These are phyloP conservation scores for Microbotryomycetes sp. DNA, from an alignment of 1,284 basidiomycete species.

Conservation along the genomic window DNA sequence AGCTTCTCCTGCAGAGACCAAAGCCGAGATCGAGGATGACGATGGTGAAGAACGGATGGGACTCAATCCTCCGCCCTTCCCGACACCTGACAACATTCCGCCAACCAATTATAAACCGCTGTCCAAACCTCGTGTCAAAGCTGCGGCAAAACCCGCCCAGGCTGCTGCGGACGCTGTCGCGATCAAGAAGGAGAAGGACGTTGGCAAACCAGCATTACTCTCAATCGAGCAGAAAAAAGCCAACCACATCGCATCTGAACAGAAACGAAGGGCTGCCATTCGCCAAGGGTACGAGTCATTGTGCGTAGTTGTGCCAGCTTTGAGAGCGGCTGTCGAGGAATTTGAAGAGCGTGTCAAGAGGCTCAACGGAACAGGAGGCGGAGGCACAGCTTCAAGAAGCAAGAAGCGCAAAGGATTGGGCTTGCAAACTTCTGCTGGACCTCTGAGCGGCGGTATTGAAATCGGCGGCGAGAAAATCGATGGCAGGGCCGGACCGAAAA, in stretches of 20 bases:
- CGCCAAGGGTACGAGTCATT: slow-evolving; percentile 79
- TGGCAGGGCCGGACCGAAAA: slow-evolving; percentile 71
- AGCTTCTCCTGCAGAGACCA: not conserved
- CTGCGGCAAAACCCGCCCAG: not conserved
- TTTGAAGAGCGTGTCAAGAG: slow-evolving; percentile 47
- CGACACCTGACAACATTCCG: not conserved
- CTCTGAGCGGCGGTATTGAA: slow-evolving; percentile 36
- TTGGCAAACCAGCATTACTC: slow-evolving; percentile 47
- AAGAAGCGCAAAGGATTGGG: not conserved
- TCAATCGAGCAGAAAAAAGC: slow-evolving; percentile 80
- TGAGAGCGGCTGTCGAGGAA: slow-evolving; percentile 60
- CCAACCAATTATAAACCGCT: not conserved
- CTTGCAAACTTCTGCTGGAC: slow-evolving; percentile 18
- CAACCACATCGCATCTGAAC: slow-evolving; percentile 90
- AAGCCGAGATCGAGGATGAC: not conserved
- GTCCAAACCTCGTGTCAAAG: not conserved
- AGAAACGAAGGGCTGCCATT: slow-evolving; percentile 81
- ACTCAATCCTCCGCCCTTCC: not conserved
- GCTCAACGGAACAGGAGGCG: slow-evolving; percentile 49
- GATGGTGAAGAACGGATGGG: not conserved
- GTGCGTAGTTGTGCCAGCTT: slow-evolving; percentile 68
- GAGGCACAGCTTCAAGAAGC: slow-evolving; percentile 36
- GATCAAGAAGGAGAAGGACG: not conserved
- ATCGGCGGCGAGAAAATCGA: slow-evolving; percentile 59
- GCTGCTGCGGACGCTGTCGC: not conserved